Evolutionary conservation across 306 rosid species (phyloP).

Genomic region (Fragaria nilgerrensis): DNA sequence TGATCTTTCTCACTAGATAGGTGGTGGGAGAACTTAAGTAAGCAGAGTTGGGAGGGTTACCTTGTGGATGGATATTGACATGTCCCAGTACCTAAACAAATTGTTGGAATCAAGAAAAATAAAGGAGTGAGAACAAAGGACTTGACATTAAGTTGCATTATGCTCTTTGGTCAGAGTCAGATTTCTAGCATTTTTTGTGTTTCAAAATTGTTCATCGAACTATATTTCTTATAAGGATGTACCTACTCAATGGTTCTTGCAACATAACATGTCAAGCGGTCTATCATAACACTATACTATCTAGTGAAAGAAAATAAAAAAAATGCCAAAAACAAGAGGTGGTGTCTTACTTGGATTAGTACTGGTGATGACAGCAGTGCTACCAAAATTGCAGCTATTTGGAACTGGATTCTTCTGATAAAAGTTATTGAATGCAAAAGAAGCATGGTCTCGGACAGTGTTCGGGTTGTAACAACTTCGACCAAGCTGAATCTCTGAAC

Average conservation of each 20-base stretch:
- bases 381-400: constrained; percentile 80
- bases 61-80: constrained; percentile 74
- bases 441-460: constrained; percentile 60
- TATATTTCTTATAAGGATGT: background rate
- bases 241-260: background rate
- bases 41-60: constrained; percentile 30
- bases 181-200: background rate
- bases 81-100: constrained; percentile 57
- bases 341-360: constrained; percentile 70
- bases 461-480: constrained; percentile 68
- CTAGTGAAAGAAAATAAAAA: background rate
- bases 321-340: background rate
- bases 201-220: background rate
- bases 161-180: background rate
- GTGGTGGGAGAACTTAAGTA: constrained; percentile 2
- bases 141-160: background rate
- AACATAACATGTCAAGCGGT: background rate
- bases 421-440: constrained; percentile 73
- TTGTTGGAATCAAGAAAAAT: constrained; percentile 1
- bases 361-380: constrained; percentile 73
- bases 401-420: constrained; percentile 75
- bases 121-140: background rate
- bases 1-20: constrained; percentile 3
- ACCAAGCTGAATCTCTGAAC: constrained; percentile 63
- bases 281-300: background rate